phyloP scores from a whole-genome alignment of 129 eudicot genomes.

The Chrysanthemum makinoi region DNA sequence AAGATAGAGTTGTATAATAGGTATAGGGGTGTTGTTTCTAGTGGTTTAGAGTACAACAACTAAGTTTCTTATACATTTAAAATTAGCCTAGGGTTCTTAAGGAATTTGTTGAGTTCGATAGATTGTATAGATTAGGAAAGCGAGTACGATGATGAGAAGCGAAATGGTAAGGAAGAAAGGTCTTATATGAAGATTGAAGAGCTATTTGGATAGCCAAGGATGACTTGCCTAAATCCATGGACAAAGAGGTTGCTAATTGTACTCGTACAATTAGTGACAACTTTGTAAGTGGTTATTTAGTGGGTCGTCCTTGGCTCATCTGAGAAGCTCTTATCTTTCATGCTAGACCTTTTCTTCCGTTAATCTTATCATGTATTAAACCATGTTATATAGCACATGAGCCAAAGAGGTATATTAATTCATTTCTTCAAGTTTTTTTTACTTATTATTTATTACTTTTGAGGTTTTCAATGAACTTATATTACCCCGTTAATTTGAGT shows the following conservation, averaged over 20 bases:
- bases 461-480: too few species aligned
- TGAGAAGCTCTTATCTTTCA: slow-evolving; percentile 45
- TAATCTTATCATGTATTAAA: not conserved
- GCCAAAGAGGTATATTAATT: slow-evolving; percentile 7
- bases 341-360: slow-evolving; percentile 52
- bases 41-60: not conserved
- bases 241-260: not conserved
- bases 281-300: slow-evolving; percentile 33
- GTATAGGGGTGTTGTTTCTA: not conserved
- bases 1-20: not conserved
- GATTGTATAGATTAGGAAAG: not conserved
- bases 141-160: slow-evolving; percentile 1
- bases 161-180: slow-evolving; percentile 36
- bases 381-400: not conserved
- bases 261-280: not conserved
- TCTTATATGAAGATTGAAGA: slow-evolving; percentile 52
- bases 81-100: not conserved
- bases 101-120: not conserved
- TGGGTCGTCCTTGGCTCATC: slow-evolving; percentile 42
- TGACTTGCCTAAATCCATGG: slow-evolving; percentile 70
- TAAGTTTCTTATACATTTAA: not conserved
- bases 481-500: not conserved
- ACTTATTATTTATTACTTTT: too few species aligned
- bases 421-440: too few species aligned
- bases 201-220: slow-evolving; percentile 67